Conservation (phyloP, 2,329 filamentous ascomycete genomes). For the Colletotrichum melonis region DNA sequence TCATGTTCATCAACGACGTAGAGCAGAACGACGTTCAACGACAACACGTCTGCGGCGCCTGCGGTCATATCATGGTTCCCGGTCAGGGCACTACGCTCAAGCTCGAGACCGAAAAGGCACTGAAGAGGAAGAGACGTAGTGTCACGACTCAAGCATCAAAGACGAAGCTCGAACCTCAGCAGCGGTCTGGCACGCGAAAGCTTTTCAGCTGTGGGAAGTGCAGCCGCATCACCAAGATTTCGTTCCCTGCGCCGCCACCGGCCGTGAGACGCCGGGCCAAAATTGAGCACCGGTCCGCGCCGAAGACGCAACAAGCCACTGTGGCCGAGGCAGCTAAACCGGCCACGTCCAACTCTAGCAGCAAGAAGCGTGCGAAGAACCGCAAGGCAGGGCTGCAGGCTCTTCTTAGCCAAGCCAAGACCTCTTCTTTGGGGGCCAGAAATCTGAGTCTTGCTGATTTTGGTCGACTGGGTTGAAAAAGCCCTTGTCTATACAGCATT, state of each 20-base stretch:
- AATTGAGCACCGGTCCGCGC: constrained; percentile 17
- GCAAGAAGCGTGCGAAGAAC: constrained; percentile 73
- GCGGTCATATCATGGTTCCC: constrained; percentile 69
- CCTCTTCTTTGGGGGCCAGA: constrained; percentile 47
- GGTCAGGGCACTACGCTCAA: constrained; percentile 57
- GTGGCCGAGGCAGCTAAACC: constrained; percentile 36
- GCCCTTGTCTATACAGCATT: too few relatives aligned
- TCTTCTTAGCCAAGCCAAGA: constrained; percentile 65
- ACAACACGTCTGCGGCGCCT: constrained; percentile 68
- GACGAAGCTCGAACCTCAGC: neutral
- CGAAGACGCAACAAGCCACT: constrained; percentile 6
- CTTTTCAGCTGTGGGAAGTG: constrained; percentile 32
- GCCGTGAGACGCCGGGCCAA: constrained; percentile 42
- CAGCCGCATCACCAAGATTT: constrained; percentile 23
- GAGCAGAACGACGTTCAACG: constrained; percentile 59
- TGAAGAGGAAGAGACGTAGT: constrained; percentile 53
- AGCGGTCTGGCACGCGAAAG: constrained; percentile 27
- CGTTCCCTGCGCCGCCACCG: constrained; percentile 23
- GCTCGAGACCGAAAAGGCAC: constrained; percentile 55
- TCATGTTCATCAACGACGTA: constrained; percentile 61
- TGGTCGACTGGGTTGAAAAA: constrained; percentile 57
- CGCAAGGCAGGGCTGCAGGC: constrained; percentile 75
- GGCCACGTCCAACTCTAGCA: constrained; percentile 63
- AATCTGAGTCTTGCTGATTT: constrained; percentile 64
- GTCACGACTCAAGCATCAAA: neutral